These are phyloP conservation scores for Tolypocladium guangdongense DNA, from an alignment of 2,329 filamentous ascomycete species.

Conservation along the genomic window DNA sequence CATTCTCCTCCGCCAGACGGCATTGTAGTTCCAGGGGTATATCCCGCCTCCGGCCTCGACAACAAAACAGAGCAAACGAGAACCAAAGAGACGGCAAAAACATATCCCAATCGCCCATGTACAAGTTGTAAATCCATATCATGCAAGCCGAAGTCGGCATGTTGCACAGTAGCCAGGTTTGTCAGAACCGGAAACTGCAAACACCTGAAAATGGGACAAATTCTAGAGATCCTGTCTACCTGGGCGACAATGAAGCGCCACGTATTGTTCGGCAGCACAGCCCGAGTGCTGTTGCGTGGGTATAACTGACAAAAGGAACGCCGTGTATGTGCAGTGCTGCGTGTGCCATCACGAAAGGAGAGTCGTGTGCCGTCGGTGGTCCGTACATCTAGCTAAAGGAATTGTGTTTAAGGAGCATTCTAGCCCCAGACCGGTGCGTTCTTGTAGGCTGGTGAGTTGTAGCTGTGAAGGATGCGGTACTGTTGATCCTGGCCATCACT, in stretches of 20 bases:
- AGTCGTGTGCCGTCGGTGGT: neutral
- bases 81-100: neutral
- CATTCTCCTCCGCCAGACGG: neutral
- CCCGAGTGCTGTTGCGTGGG: neutral
- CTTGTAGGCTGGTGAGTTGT: conserved; percentile 46
- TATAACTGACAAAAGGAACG: neutral
- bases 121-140: neutral
- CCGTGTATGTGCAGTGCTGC: neutral
- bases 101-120: neutral
- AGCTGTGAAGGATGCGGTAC: conserved; percentile 45
- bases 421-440: conserved; percentile 46
- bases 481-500: conserved; percentile 14
- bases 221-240: neutral
- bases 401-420: neutral
- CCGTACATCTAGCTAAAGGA: neutral
- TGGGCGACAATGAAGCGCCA: neutral
- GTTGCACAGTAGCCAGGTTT: neutral
- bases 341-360: neutral
- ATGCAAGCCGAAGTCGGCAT: neutral
- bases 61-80: neutral
- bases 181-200: neutral
- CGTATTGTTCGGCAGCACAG: neutral
- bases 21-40: neutral
- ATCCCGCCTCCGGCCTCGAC: neutral
- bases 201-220: neutral